Percentiles rank a stretch among this genome's conserved stretches.
Conservation (phyloP, 202 grass and related monocot genomes). For the Carex arenaria region DNA sequence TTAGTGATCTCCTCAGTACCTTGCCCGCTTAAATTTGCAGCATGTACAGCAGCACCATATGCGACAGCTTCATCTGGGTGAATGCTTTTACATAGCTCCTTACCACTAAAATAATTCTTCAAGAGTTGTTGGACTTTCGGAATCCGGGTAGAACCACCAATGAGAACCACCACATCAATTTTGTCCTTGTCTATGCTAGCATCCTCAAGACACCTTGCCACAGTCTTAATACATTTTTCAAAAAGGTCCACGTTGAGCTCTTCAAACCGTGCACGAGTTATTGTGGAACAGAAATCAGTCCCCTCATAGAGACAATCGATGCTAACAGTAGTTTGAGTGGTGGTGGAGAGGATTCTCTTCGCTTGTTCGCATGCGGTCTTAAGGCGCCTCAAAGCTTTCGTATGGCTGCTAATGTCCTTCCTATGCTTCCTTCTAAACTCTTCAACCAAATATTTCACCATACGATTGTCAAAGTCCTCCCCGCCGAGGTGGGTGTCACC, state of each 20-base stretch:
- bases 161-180: constrained; percentile 79
- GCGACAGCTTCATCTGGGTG: constrained; percentile 92
- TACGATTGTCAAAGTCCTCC: constrained; percentile 91
- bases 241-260: constrained; percentile 86
- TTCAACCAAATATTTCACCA: constrained; percentile 91
- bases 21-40: constrained; percentile 73
- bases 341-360: constrained; percentile 56
- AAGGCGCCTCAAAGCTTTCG: constrained; percentile 79
- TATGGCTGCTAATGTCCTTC: constrained; percentile 89
- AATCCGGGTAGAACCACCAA: constrained; percentile 90
- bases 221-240: constrained; percentile 81
- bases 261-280: constrained; percentile 79
- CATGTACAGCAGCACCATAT: constrained; percentile 69
- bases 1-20: constrained; percentile 64
- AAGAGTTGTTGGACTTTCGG: constrained; percentile 89
- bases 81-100: constrained; percentile 72
- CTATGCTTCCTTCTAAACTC: constrained; percentile 85
- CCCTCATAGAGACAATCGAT: constrained; percentile 80
- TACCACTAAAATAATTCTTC: constrained; percentile 73
- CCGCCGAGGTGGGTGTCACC: constrained; percentile 91
- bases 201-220: constrained; percentile 82
- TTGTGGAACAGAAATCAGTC: constrained; percentile 72
- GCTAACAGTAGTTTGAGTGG: constrained; percentile 39
- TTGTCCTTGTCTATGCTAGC: constrained; percentile 68
- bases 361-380: constrained; percentile 86